Evolutionary conservation across 495 filamentous ascomycete genomes (phyloP).

Genomic region (Penicillium riverlandense): DNA sequence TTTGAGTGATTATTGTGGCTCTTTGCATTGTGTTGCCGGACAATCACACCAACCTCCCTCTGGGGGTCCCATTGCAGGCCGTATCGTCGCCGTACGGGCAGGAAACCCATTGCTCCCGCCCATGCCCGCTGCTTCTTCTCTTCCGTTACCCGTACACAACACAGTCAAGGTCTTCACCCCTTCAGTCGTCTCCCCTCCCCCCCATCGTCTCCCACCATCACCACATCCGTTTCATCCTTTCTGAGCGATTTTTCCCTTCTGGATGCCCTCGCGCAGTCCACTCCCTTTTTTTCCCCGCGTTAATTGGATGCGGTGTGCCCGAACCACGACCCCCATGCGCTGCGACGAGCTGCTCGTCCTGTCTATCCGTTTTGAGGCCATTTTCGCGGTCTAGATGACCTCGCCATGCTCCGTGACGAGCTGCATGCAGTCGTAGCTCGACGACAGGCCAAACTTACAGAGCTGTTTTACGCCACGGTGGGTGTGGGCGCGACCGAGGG

Average conservation of each 20-base stretch:
- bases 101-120: no score
- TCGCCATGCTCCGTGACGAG: slow-evolving; percentile 52
- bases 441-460: slow-evolving; percentile 77
- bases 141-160: slow-evolving; percentile 12
- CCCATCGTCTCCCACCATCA: slow-evolving; percentile 37
- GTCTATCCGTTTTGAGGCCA: not conserved
- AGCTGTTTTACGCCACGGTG: slow-evolving; percentile 60
- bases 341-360: slow-evolving; percentile 26
- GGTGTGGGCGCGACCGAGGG: slow-evolving; percentile 23
- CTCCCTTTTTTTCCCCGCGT: slow-evolving; percentile 39
- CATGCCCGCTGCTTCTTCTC: slow-evolving; percentile 8
- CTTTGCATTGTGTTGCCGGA: no score
- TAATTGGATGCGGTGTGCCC: slow-evolving; percentile 54
- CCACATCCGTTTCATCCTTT: slow-evolving; percentile 49
- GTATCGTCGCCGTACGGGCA: no score
- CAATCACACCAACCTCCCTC: no score
- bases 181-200: slow-evolving; percentile 26
- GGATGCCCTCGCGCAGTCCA: slow-evolving; percentile 42
- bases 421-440: slow-evolving; percentile 50
- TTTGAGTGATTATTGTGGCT: no score
- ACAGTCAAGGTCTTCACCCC: slow-evolving; percentile 11
- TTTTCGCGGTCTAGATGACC: no score
- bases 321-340: slow-evolving; percentile 45
- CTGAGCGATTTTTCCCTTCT: slow-evolving; percentile 43
- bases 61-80: no score